These are phyloP conservation scores for Conticribra guillardii DNA, from an alignment of 108 stramenopile species.

Conservation along the genomic window DNA sequence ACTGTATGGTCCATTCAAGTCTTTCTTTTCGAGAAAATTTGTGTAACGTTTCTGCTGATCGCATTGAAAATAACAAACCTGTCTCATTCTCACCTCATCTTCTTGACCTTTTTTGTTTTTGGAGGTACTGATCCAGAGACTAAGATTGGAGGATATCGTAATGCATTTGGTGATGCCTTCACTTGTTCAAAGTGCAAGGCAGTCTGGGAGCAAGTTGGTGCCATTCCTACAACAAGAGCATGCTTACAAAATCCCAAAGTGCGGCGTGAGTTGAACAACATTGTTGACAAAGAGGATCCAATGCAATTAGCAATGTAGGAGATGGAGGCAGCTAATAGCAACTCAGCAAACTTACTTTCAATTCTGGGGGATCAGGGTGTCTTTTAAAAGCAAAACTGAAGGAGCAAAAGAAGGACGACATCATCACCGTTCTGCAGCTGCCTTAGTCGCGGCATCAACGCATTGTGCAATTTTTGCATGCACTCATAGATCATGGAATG, in stretches of 20 bases:
- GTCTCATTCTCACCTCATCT: constrained; percentile 5
- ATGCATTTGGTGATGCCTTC: constrained; percentile 1
- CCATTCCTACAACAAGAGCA: neutral
- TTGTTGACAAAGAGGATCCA: neutral
- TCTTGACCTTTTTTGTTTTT: constrained; percentile 12
- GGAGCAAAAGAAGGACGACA: neutral
- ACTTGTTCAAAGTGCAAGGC: neutral
- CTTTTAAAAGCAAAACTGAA: neutral
- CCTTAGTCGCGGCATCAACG: neutral
- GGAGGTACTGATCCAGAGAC: constrained; percentile 19
- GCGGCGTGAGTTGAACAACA: neutral
- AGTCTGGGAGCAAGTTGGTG: constrained; percentile 12
- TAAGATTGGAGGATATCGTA: neutral
- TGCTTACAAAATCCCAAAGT: constrained; percentile 3
- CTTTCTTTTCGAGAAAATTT: neutral
- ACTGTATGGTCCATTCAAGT: constrained; percentile 16
- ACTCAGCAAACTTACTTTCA: neutral
- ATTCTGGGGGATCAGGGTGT: neutral
- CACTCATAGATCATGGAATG: neutral
- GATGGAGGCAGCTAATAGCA: constrained; percentile 5
- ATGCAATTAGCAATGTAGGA: neutral
- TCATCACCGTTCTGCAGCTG: neutral
- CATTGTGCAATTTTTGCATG: neutral
- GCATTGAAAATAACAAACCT: neutral
- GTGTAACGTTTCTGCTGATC: neutral